Conservation (phyloP, 352 stramenopile genomes). For the Phytophthora citricola region DNA sequence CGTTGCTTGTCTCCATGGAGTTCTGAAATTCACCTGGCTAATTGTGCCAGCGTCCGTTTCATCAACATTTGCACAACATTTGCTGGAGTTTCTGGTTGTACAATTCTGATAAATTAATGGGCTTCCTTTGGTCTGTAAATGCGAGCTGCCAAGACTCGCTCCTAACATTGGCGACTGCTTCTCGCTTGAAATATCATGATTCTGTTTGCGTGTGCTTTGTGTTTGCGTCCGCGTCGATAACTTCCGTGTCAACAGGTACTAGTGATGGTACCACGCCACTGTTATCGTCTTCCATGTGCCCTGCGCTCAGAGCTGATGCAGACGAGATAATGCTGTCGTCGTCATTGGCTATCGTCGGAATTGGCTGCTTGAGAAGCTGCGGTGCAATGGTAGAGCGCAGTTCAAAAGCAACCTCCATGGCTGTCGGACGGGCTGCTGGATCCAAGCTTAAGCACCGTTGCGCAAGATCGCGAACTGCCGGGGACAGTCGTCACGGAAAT, state of each 20-base stretch:
- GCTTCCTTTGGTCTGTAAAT: constrained; percentile 19
- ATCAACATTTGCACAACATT: constrained; percentile 15
- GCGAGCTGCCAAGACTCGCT: constrained; percentile 15
- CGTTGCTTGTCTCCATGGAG: constrained; percentile 23
- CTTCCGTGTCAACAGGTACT: neutral
- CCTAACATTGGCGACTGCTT: constrained; percentile 26
- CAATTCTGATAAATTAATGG: constrained; percentile 44
- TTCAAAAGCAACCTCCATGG: constrained; percentile 73
- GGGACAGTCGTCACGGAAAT: constrained; percentile 73
- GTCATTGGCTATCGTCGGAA: constrained; percentile 16
- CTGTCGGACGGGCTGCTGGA: constrained; percentile 63
- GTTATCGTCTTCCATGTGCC: constrained; percentile 13
- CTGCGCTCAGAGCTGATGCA: constrained; percentile 1
- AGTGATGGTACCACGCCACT: neutral
- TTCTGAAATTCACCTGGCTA: too few relatives aligned
- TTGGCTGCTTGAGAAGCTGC: constrained; percentile 40
- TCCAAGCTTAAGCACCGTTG: constrained; percentile 71
- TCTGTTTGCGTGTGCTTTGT: constrained; percentile 26
- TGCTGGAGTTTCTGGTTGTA: constrained; percentile 22
- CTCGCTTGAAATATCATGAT: constrained; percentile 12
- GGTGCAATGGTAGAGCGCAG: constrained; percentile 63
- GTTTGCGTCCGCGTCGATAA: neutral
- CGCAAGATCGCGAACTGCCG: constrained; percentile 59
- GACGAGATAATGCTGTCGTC: constrained; percentile 25
- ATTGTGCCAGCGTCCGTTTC: constrained; percentile 20